Base-by-base conservation (phyloP, 305 asterid species). In the Rubia occidens region DNA sequence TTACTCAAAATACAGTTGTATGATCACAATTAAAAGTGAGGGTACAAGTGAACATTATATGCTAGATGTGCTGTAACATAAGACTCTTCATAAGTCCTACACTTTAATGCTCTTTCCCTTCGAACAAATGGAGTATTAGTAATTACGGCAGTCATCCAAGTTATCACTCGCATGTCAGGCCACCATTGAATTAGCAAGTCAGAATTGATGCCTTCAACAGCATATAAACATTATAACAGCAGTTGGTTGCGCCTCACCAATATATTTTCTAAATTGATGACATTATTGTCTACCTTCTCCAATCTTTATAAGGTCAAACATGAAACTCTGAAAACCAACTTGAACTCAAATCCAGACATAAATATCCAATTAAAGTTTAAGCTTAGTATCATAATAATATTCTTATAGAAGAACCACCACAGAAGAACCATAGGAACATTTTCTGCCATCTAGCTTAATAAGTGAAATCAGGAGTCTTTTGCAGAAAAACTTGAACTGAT, bases 11-110 rank as follows among this genome's bases (percentile, higher is more conserved):
- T 29, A 59, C 37, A 29, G 40, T 59, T 26, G 18, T 59, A 13
- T 59, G 39, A 1, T 59, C 64, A 13, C 64, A 59, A 59, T 59
- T 21, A 59, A 24, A 59, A 59, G 62, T 56, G 35, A 21, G 62
- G 62, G 37, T 55, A 56, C 32, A 59, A 59, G 64, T 21, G 39
- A 24, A 24, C n/a, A 59, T 29, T 24, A 18, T 20, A 18, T 45
- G 17, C 13, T 45, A 45, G 17, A 45, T 42, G 9, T 42, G 45
- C 3, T 11, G 58, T 58, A 58, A 14, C 35, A 58, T 9, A 11
- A 21, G 35, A 14, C n/a, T 58, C 63, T 10, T 56, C 35, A 21
- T 56, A 9, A 18, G 35, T 21, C 5, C 14, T 8, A 56, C 32
- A 56, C 61, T 56, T 56, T 2, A 56, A 20, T 18, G 61, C 5